phyloP scores from a whole-genome alignment of 176 grass and related monocot genomes.

The Phyllostachys edulis region DNA sequence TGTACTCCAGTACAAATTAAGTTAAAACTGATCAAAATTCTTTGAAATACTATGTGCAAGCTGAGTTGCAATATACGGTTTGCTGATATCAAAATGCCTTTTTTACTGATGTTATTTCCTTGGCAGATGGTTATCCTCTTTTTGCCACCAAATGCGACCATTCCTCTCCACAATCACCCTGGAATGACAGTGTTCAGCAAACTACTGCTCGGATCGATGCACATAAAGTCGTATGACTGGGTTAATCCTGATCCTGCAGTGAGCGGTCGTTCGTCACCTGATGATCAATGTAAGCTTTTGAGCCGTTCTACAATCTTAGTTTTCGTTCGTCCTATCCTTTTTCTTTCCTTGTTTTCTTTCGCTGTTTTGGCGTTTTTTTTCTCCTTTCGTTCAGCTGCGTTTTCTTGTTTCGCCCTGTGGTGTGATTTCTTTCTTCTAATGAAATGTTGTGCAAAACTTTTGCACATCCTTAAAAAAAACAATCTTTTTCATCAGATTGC shows the following conservation, averaged over 20 bases:
- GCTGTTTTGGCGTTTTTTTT: too few relatives aligned
- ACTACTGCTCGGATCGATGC: slow-evolving; percentile 78
- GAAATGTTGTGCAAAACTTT: too few relatives aligned
- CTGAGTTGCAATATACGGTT: not conserved
- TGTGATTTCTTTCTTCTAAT: too few relatives aligned
- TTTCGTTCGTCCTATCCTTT: too few relatives aligned
- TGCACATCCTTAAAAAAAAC: too few relatives aligned
- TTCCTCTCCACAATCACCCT: slow-evolving; percentile 92
- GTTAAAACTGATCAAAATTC: not conserved
- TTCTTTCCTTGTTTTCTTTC: too few relatives aligned
- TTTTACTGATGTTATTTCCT: not conserved
- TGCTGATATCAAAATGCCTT: not conserved
- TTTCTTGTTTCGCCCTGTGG: too few relatives aligned
- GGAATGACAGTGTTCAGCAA: slow-evolving; percentile 36
- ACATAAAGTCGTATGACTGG: slow-evolving; percentile 86
- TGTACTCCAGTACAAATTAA: not conserved
- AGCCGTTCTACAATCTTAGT: not conserved
- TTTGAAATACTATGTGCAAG: not conserved
- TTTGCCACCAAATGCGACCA: slow-evolving; percentile 62
- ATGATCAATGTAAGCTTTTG: slow-evolving; percentile 18
- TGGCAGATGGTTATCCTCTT: slow-evolving; percentile 86
- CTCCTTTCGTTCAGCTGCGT: too few relatives aligned
- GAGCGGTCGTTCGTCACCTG: not conserved
- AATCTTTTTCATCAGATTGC: not conserved
- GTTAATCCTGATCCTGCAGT: slow-evolving; percentile 3